phyloP scores from a whole-genome alignment of 2,329 filamentous ascomycete genomes.

The Huntiella abstrusa region DNA sequence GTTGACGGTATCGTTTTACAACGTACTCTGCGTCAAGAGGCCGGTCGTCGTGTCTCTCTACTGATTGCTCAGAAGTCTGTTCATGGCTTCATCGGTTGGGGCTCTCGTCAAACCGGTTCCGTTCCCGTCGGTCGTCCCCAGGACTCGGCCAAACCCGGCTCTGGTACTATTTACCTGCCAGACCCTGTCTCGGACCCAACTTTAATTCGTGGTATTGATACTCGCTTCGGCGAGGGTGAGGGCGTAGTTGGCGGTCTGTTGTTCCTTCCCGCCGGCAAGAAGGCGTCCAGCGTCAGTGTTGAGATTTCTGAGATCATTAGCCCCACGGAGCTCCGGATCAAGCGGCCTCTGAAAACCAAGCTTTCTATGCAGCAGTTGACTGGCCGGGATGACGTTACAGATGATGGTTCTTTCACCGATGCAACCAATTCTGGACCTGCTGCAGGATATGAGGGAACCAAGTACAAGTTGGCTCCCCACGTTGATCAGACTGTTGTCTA shows the following conservation, averaged over 20 bases:
- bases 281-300: constrained; percentile 54
- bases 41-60: constrained; percentile 74
- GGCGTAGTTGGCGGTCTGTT: constrained; percentile 66
- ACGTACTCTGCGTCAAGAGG: constrained; percentile 72
- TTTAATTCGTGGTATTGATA: constrained; percentile 58
- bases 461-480: constrained; percentile 77
- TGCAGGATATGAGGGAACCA: constrained; percentile 53
- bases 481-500: constrained; percentile 91
- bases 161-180: constrained; percentile 71
- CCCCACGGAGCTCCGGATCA: constrained; percentile 64
- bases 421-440: constrained; percentile 32
- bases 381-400: constrained; percentile 52
- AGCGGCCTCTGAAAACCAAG: constrained; percentile 68
- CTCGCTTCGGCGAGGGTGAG: constrained; percentile 56
- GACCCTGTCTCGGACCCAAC: constrained; percentile 73
- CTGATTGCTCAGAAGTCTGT: constrained; percentile 94
- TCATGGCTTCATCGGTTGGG: constrained; percentile 76
- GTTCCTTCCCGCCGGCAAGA: constrained; percentile 70
- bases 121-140: constrained; percentile 87
- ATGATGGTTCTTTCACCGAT: constrained; percentile 43
- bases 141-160: constrained; percentile 64
- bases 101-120: constrained; percentile 67
- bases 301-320: constrained; percentile 70
- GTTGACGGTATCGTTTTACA: constrained; percentile 90
- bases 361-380: constrained; percentile 66